Conservation (phyloP, 2,329 filamentous ascomycete species). For the Hymenoscyphus linearis region DNA sequence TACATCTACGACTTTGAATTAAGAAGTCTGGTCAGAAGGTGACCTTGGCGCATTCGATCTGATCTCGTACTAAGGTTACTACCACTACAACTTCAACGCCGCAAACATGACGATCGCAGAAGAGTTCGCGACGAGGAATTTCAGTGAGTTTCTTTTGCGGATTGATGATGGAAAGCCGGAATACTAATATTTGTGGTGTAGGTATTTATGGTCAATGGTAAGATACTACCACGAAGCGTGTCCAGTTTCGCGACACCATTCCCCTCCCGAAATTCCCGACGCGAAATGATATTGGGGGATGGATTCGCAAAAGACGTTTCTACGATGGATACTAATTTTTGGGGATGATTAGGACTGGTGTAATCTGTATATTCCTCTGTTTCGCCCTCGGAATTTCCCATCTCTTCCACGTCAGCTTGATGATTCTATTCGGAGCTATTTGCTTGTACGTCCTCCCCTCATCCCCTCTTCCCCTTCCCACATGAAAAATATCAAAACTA, state of each 20-base stretch:
- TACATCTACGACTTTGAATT: not conserved
- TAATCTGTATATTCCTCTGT: conserved; percentile 66
- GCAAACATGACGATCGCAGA: conserved; percentile 65
- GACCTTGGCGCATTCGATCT: conserved; percentile 4
- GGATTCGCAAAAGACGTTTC: not conserved
- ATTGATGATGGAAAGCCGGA: not conserved
- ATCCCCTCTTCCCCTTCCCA: not conserved
- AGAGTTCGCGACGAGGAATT: conserved; percentile 68
- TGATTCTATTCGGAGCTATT: conserved; percentile 41
- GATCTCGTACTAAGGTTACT: not conserved
- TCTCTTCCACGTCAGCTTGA: conserved; percentile 51
- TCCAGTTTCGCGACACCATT: not conserved
- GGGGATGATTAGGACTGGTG: conserved; percentile 52
- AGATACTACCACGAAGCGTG: conserved; percentile 31
- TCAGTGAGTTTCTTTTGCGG: conserved; percentile 50
- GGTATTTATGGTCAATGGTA: conserved; percentile 75
- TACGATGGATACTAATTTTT: conserved; percentile 11
- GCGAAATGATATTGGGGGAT: not conserved
- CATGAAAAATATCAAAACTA: conserved; percentile 10
- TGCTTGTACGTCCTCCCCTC: conserved; percentile 43
- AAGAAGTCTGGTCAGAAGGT: not conserved
- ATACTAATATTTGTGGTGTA: conserved; percentile 33
- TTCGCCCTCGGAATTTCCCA: conserved; percentile 64
- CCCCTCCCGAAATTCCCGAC: not conserved
- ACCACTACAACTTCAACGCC: conserved; percentile 10